Conservation (phyloP, 768 basidiomycete species). For the Termitomyces sp. region DNA sequence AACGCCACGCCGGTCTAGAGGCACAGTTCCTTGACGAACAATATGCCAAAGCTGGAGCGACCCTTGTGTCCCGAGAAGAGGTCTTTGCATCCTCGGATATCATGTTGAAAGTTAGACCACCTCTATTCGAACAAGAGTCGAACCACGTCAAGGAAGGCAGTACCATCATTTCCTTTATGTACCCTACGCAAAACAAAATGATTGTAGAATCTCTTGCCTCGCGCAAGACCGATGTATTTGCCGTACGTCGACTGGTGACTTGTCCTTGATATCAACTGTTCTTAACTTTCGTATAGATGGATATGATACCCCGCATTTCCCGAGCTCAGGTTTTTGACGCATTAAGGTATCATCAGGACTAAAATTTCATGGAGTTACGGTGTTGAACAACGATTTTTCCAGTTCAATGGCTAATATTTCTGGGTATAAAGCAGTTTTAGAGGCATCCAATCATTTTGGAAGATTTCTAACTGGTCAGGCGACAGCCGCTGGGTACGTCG, state of each 20-base stretch:
- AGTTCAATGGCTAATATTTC: conserved; percentile 94
- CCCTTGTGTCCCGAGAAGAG: conserved; percentile 66
- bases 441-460: conserved; percentile 87
- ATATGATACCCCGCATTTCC: conserved; percentile 88
- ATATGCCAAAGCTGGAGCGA: conserved; percentile 75
- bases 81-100: conserved; percentile 70
- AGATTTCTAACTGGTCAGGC: conserved; percentile 88
- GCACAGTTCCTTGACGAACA: conserved; percentile 82
- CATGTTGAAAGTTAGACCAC: conserved; percentile 82
- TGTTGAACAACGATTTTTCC: conserved; percentile 1
- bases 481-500: conserved; percentile 78
- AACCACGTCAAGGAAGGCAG: conserved; percentile 63
- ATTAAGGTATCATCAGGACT: conserved; percentile 48
- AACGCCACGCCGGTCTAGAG: conserved; percentile 60
- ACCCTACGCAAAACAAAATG: conserved; percentile 75
- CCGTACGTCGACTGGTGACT: conserved; percentile 29
- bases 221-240: conserved; percentile 67
- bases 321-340: conserved; percentile 89
- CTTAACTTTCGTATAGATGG: conserved; percentile 46
- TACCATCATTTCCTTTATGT: conserved; percentile 79
- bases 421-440: conserved; percentile 90
- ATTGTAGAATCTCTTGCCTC: conserved; percentile 67
- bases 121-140: conserved; percentile 57
- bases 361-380: neutral
- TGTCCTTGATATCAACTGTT: neutral